Percentiles rank a stretch among this genome's conserved stretches.
Evolutionary conservation across 2,329 filamentous ascomycete genomes (phyloP).

Genomic region (Talaromyces sp.): DNA sequence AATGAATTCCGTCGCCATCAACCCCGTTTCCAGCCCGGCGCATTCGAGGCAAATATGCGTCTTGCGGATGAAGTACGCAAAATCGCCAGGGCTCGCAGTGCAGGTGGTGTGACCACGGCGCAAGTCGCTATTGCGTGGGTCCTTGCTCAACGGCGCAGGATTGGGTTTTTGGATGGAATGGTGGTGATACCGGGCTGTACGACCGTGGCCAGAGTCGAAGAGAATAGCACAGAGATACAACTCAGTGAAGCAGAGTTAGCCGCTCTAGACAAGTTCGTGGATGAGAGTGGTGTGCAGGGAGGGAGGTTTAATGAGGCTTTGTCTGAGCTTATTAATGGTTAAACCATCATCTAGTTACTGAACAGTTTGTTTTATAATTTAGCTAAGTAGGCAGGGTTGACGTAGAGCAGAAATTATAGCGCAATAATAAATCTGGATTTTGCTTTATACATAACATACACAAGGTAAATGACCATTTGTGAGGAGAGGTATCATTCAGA

Average conservation of each 20-base stretch:
- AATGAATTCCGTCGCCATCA: constrained; percentile 44
- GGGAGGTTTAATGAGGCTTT: constrained; percentile 5
- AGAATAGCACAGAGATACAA: constrained; percentile 41
- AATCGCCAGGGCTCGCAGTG: constrained; percentile 34
- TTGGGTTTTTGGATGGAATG: constrained; percentile 37
- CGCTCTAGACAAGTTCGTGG: constrained; percentile 2
- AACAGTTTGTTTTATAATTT: no score
- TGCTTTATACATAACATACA: neutral
- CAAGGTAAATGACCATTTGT: neutral
- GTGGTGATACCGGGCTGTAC: constrained; percentile 42
- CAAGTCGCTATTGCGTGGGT: constrained; percentile 53
- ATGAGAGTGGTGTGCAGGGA: constrained; percentile 7
- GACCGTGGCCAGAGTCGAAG: constrained; percentile 36
- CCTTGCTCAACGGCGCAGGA: constrained; percentile 38
- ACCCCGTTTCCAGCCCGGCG: constrained; percentile 52
- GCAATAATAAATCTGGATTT: neutral
- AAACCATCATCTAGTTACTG: no score
- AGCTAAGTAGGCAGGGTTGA: neutral
- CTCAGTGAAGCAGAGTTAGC: constrained; percentile 43
- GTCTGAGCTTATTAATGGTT: constrained; percentile 11
- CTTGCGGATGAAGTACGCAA: constrained; percentile 46
- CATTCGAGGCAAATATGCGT: constrained; percentile 50
- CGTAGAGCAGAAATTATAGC: neutral
- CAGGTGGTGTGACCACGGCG: constrained; percentile 31
- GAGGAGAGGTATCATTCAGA: neutral